These are phyloP conservation scores for Colletotrichum tabaci DNA, from an alignment of 2,329 filamentous ascomycete genomes.

Conservation along the genomic window DNA sequence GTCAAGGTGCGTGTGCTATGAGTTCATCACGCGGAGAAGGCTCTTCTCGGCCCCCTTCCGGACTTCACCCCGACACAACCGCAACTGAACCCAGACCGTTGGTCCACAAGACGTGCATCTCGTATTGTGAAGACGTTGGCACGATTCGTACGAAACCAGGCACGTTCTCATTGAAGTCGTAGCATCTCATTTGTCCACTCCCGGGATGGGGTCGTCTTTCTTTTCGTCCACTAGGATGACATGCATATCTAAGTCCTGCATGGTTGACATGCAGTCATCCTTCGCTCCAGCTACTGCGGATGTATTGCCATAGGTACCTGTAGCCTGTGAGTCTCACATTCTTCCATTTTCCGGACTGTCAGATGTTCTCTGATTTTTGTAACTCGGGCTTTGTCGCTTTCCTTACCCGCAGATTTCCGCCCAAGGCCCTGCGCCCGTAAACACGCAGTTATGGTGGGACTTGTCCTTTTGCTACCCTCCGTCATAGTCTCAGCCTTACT, in stretches of 20 bases:
- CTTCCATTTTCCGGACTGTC: neutral
- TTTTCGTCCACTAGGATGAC: neutral
- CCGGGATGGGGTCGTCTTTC: neutral
- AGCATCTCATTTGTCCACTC: neutral
- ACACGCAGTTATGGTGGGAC: neutral
- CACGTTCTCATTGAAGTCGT: neutral
- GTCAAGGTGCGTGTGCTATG: neutral
- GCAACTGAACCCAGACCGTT: neutral
- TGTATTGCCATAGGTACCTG: neutral
- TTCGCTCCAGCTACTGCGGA: neutral
- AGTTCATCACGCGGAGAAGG: too few species aligned
- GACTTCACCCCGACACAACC: neutral
- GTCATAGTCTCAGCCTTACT: constrained; percentile 2
- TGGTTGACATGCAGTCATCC: constrained; percentile 5
- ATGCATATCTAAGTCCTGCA: neutral
- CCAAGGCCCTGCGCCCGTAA: neutral
- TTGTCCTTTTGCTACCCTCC: neutral
- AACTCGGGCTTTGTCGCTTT: neutral
- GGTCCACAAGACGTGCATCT: neutral
- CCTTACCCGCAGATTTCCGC: neutral
- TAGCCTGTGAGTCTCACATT: neutral
- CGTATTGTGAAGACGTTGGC: neutral
- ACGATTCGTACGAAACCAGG: neutral
- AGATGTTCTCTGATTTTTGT: too few species aligned
- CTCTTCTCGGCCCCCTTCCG: too few species aligned